Percentiles rank a stretch among this genome's conserved stretches.
phyloP scores from a whole-genome alignment of 116 monocot species.

The Papilionanthe hybrid region DNA sequence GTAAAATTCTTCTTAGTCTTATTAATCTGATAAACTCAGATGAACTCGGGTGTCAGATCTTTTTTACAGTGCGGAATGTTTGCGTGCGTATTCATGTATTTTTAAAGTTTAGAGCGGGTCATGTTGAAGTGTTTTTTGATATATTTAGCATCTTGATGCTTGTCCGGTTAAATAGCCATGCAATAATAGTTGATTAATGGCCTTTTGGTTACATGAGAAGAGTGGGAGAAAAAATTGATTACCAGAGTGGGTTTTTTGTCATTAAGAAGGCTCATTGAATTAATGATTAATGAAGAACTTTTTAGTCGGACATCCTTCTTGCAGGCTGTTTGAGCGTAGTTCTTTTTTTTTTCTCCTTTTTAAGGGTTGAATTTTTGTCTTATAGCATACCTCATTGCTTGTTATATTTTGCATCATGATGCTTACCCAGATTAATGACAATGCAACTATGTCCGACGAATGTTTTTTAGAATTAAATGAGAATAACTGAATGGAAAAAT shows the following conservation, averaged over 20 bases:
- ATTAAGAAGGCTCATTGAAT: not conserved
- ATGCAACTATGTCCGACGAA: not conserved
- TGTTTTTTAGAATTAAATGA: not conserved
- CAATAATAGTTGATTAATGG: not conserved
- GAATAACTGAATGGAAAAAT: not conserved
- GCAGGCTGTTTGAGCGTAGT: too few species aligned
- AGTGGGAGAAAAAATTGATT: not conserved
- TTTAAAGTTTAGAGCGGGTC: not conserved
- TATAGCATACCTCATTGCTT: too few species aligned
- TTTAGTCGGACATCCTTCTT: too few species aligned
- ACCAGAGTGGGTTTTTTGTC: not conserved
- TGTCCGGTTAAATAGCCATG: not conserved
- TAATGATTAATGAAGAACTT: not conserved
- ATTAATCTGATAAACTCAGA: not conserved
- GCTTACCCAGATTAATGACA: not conserved
- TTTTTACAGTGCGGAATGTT: not conserved
- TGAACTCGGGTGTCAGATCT: not conserved
- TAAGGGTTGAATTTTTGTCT: too few species aligned
- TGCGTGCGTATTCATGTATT: not conserved
- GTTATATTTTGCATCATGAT: not conserved
- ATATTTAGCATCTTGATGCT: not conserved
- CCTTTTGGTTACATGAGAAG: not conserved
- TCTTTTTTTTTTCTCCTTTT: too few species aligned
- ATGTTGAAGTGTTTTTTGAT: not conserved
- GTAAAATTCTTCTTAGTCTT: not conserved